Conservation (phyloP, 2,329 filamentous ascomycete genomes). For the Apiospora hydei region DNA sequence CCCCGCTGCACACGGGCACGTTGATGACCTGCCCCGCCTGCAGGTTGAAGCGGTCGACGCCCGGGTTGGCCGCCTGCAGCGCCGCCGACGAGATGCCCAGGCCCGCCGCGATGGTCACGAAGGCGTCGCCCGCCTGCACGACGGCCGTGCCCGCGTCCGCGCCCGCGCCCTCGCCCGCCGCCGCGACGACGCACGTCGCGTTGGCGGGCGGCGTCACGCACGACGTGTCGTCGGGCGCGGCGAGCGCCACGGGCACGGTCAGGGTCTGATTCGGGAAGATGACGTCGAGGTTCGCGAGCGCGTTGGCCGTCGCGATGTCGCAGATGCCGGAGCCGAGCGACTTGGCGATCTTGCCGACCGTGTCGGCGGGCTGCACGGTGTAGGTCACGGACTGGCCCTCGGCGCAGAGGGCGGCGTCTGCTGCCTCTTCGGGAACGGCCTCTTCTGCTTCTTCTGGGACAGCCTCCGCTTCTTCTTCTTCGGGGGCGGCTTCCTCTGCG, state of each 20-base stretch:
- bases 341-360: constrained; percentile 5
- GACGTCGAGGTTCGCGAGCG: neutral
- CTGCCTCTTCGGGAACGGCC: too few species aligned
- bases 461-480: neutral
- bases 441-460: neutral
- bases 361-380: constrained; percentile 3
- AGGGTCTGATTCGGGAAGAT: constrained; percentile 22
- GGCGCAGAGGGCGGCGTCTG: neutral
- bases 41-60: constrained; percentile 1
- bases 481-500: neutral
- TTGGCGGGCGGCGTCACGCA: neutral
- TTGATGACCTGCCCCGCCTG: neutral
- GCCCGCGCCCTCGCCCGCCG: too few species aligned
- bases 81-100: constrained; percentile 5
- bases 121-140: neutral
- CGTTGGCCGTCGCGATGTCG: constrained; percentile 7
- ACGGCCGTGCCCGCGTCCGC: neutral
- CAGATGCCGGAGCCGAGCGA: constrained; percentile 13
- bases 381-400: constrained; percentile 9
- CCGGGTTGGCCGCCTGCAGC: constrained; percentile 8
- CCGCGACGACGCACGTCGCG: constrained; percentile 16
- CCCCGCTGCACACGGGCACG: constrained; percentile 13
- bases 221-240: neutral
- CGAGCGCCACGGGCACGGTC: neutral
- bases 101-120: neutral